These are phyloP conservation scores for Phytophthora podocarpi DNA, from an alignment of 352 stramenopile genomes.

Conservation along the genomic window DNA sequence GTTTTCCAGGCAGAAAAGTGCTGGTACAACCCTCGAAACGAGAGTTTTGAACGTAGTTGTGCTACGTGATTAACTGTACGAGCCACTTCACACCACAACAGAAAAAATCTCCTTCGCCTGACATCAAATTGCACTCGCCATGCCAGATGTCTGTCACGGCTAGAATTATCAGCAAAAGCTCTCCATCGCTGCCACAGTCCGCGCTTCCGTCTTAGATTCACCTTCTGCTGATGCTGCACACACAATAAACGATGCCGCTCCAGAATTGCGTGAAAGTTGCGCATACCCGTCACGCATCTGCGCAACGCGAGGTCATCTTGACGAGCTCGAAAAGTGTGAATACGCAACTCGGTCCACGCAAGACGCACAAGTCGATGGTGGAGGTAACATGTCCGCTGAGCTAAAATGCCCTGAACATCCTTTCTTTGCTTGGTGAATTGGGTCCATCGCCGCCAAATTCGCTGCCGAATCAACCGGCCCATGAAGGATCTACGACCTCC, in stretches of 20 bases:
- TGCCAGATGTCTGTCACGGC: conserved; percentile 12
- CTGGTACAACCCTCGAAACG: conserved; percentile 7
- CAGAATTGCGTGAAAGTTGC: conserved; percentile 2
- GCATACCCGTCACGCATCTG: conserved; percentile 19
- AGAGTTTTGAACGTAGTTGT: conserved; percentile 11
- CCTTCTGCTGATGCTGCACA: background rate
- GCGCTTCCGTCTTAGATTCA: conserved; percentile 9
- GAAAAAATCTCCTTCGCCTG: conserved; percentile 28
- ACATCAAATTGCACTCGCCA: conserved; percentile 29
- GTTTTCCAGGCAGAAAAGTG: conserved; percentile 37
- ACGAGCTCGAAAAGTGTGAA: conserved; percentile 17
- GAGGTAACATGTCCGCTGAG: background rate
- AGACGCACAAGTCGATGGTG: background rate
- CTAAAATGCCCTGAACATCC: conserved; percentile 4
- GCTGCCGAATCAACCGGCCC: conserved; percentile 25
- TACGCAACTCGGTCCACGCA: conserved; percentile 26
- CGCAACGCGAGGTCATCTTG: conserved; percentile 12
- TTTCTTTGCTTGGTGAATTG: conserved; percentile 19
- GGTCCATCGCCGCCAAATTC: conserved; percentile 39
- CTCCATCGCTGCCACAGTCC: conserved; percentile 23
- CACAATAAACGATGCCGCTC: conserved; percentile 7
- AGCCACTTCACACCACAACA: conserved; percentile 35
- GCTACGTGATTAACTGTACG: conserved; percentile 10
- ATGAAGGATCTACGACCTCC: conserved; percentile 25
- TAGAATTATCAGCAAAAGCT: conserved; percentile 10